Base-by-base conservation (phyloP, 2,329 filamentous ascomycete genomes). In the Penicillium sclerotigenum region DNA sequence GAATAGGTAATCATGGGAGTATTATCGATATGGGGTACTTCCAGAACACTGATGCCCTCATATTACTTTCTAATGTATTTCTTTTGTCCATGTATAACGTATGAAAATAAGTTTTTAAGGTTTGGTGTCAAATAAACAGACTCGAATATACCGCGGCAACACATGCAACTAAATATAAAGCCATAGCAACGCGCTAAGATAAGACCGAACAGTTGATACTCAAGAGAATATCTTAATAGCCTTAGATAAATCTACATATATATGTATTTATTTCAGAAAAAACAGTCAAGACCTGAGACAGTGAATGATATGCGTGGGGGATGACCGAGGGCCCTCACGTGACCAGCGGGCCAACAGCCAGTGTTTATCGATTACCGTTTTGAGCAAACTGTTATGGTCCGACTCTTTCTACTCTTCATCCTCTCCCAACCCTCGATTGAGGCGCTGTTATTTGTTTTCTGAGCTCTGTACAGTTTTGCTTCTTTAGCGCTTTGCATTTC, bases 321-420 rank as follows among this genome's bases (percentile, higher is more conserved):
- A 37, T 3, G 10, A 8, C 14, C 40, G 16, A 42, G 0, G 9
- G 5, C 5, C 0, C 22, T 26, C 40, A 42, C 40, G 40, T 42
- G 40, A 70, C 50, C 43, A 64, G 49, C 37, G 45, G 45, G 52
- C 52, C 52, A 50, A 54, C 62, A 66, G 56, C 62, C 63, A 65
- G 60, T 73, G 73, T 75, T 75, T 75, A 75, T 71, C 65, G 67
- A 70, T 74, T 75, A 63, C 72, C 68, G 42, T 28, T 65, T 72
- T 41, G 58, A 67, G 72, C 40, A 73, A 65, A 36, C 52, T 65
- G 62, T 65, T 66, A 54, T 65, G 60, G 51, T 45, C 57, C 54
- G 45, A 58, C 50, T 60, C 57, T 62, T 61, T 52, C 61, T 54
- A 52, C 56, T 65, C 51, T 59, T 58, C 61, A 60, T 56, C 45